Percentiles rank a stretch among this genome's conserved stretches.
Conservation (phyloP, 176 grass and related monocot species). For the Triticum turgidum region DNA sequence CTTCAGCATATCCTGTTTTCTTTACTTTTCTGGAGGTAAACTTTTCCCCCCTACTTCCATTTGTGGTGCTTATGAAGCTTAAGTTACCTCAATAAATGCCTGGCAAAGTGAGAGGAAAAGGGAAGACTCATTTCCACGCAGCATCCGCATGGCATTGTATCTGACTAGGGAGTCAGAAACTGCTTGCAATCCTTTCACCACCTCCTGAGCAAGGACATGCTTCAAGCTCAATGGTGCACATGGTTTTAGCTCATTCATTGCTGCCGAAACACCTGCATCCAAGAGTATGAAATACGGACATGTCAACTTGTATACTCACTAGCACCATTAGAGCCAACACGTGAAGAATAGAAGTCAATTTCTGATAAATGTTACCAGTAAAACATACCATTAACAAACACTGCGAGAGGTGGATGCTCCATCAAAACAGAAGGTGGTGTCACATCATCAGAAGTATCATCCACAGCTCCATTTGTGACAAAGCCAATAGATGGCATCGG, state of each 20-base stretch:
- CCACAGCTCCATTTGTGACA: constrained; percentile 74
- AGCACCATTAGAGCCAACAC: neutral
- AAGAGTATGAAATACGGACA: neutral
- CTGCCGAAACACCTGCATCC: constrained; percentile 78
- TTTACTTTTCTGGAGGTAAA: neutral
- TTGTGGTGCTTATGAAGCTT: constrained; percentile 10
- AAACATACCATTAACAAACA: constrained; percentile 93
- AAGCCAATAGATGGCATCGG: constrained; percentile 96
- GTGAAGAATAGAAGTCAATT: constrained; percentile 16
- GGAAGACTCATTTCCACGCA: constrained; percentile 82
- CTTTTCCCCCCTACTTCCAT: neutral
- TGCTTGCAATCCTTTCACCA: constrained; percentile 77
- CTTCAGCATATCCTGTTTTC: neutral
- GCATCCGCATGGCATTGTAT: constrained; percentile 95
- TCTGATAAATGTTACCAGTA: neutral
- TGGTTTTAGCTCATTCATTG: constrained; percentile 94
- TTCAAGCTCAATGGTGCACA: constrained; percentile 90
- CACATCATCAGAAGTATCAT: constrained; percentile 79
- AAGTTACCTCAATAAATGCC: constrained; percentile 77
- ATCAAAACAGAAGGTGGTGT: constrained; percentile 92
- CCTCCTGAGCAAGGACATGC: constrained; percentile 73
- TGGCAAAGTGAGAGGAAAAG: constrained; percentile 94
- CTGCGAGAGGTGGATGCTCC: constrained; percentile 94
- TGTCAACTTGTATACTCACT: constrained; percentile 21
- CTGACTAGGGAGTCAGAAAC: constrained; percentile 89